phyloP scores from a whole-genome alignment of 1,139 yeast species.

The Insectozyma bohioensis region DNA sequence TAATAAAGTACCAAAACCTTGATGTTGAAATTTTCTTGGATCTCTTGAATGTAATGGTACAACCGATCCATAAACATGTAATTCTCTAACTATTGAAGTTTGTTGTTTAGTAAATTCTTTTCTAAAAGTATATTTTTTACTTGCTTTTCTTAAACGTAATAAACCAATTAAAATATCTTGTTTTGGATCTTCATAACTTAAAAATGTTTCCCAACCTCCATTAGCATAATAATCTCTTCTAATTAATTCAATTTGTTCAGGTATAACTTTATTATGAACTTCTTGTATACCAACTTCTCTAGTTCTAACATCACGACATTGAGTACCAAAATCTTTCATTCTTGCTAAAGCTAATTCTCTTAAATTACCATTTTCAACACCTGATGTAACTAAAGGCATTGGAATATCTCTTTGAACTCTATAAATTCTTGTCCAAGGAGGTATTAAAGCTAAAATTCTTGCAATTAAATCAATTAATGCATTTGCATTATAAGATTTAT shows the following conservation, averaged over 20 bases:
- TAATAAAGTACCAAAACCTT: constrained; percentile 94
- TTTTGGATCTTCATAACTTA: constrained; percentile 95
- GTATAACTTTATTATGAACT: constrained; percentile 94
- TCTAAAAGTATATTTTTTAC: constrained; percentile 85
- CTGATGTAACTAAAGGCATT: constrained; percentile 97
- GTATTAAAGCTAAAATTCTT: constrained; percentile 89
- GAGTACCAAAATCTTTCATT: constrained; percentile 97
- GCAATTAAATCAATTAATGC: constrained; percentile 94
- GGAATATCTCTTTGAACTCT: constrained; percentile 99
- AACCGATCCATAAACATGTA: constrained; percentile 96
- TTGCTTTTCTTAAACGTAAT: constrained; percentile 82
- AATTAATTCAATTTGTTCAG: constrained; percentile 94
- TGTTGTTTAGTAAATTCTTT: constrained; percentile 84
- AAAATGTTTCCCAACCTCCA: constrained; percentile 98
- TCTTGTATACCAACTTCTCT: constrained; percentile 99
- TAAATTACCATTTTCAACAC: constrained; percentile 96
- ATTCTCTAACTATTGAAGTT: constrained; percentile 90
- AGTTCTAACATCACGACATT: constrained; percentile 96
- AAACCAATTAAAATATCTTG: constrained; percentile 94
- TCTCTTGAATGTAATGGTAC: constrained; percentile 98
- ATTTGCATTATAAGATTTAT: constrained; percentile 92
- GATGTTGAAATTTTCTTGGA: constrained; percentile 97
- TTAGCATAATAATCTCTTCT: constrained; percentile 96
- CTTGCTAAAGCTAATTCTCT: constrained; percentile 94
- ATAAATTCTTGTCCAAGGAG: constrained; percentile 99